Conservation (phyloP, 768 basidiomycete genomes). For the Dioszegia aurantiaca region DNA sequence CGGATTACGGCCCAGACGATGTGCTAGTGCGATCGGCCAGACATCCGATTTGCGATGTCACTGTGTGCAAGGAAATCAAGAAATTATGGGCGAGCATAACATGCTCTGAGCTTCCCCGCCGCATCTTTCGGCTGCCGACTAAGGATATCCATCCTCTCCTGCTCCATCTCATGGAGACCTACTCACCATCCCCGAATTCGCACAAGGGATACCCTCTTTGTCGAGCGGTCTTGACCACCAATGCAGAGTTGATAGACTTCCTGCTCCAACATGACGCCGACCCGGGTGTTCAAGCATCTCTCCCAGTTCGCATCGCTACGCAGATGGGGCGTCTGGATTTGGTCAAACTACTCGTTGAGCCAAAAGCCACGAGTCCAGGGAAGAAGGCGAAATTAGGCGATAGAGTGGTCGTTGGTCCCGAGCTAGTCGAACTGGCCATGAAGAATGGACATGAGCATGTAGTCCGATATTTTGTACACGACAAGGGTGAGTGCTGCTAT, state of each 20-base stretch:
- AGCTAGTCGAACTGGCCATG: constrained; percentile 37
- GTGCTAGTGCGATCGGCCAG: constrained; percentile 38
- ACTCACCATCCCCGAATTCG: constrained; percentile 61
- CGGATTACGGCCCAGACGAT: constrained; percentile 25
- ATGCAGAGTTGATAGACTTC: constrained; percentile 65
- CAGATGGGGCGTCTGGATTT: constrained; percentile 64
- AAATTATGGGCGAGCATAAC: constrained; percentile 35
- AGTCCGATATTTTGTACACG: constrained; percentile 48
- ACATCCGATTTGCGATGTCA: constrained; percentile 44
- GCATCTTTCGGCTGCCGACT: constrained; percentile 27
- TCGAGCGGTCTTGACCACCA: constrained; percentile 68
- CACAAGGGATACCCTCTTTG: constrained; percentile 78
- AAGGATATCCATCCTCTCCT: constrained; percentile 30
- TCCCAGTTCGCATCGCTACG: constrained; percentile 76
- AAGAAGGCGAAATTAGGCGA: constrained; percentile 19
- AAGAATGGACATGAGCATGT: constrained; percentile 41
- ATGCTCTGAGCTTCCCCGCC: constrained; percentile 36
- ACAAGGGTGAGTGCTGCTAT: constrained; percentile 37
- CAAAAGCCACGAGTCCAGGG: constrained; percentile 29
- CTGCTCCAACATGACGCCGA: constrained; percentile 72
- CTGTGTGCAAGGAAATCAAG: constrained; percentile 36
- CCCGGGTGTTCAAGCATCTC: constrained; percentile 61
- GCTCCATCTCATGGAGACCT: constrained; percentile 48
- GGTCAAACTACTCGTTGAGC: constrained; percentile 74
- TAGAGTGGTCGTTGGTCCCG: constrained; percentile 25